Base-by-base conservation (phyloP, 2,329 filamentous ascomycete species). In the Aureobasidium subglaciale region DNA sequence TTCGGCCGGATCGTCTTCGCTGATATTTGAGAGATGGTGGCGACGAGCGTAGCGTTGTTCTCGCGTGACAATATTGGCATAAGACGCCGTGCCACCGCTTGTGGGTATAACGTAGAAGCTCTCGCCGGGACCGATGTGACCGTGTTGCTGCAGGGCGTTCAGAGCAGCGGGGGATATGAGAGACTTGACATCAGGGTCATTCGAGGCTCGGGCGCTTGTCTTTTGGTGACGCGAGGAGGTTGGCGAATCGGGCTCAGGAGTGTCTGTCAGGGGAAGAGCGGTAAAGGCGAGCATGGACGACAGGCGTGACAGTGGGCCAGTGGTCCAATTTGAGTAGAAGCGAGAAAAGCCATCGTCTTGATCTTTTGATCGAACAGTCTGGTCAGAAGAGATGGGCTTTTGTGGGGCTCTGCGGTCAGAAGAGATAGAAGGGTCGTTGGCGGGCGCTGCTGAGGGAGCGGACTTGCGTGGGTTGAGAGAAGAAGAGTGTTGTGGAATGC, bases 101-200 rank as follows among this genome's bases (percentile, higher is more conserved):
- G 88, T 88, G 4, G 92, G 93, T 1, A 99, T 93, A 1, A 97
- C 87, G 68, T 96, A 97, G 73, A 99, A 99, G 8, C 88, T 93
- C 61, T 82, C 79, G 6, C 76, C 75, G 15, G 81, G 75, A 25
- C 84, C 79, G n/a, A 60, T 83, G 27, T 73, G 71, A 3, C 64
- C 63, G 15, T 58, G 56, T 32, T 65, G 63, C 18, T 83, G 79
- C 38, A 96, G 79, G 1, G 91, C 89, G 50, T 86, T 82, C 54
- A 97, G 79, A 3, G 92, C 89, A 11, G 92, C 90, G 61, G 84
- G 85, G 37, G 90, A 96, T 68, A 95, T 95, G 27, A 95, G 82
- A 58, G 85, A 87, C 63, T 83, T 85, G 24, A 96, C 80, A 62
- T 97, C 90, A 0, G 90, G 88, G 2, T 68, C 67, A 37, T 64